Base-by-base conservation (phyloP, 2,329 filamentous ascomycete genomes). In the Aspergillus sp. region DNA sequence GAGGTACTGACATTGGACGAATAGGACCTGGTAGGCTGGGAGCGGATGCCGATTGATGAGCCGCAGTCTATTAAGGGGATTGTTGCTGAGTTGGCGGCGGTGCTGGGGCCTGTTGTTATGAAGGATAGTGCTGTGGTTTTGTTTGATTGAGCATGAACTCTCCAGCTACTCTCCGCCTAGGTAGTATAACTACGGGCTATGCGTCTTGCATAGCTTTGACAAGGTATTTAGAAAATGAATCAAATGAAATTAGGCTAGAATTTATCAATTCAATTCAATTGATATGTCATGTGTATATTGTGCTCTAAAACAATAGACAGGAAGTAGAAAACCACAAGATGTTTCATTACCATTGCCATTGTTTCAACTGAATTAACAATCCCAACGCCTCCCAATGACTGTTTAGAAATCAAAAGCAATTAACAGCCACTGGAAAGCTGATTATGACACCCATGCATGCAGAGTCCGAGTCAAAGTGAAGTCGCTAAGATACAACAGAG, bases 1-100 rank as follows among this genome's bases (percentile, higher is more conserved):
- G 11, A 15, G 34, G 11, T 47, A 55, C 47, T 57, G 11, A 51
- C 45, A 7, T 23, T 48, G 45, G 31, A 41, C 56, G 5, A 19
- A 45, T 59, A 81, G 77, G 80, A 82, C 58, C 72, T 83, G 9
- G 76, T 79, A 38, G 75, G 74, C n/a, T 83, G 81, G 81, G 80
- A 82, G 58, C 65, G 66, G 17, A 78, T 77, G 69, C 69, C 76
- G 30, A 74, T 82, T 28, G 72, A 73, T 30, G 73, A 79, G 41
- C 75, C 80, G 3, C 74, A 78, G 52, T 78, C 80, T 0, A 71
- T 83, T 55, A 83, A 82, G 64, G 79, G 80, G 1, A 81, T 82
- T 43, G 68, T 80, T 31, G 80, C 77, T 7, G 81, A 83, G 61
- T 68, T 83, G 49, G 80, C 80, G 9, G 80, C 81, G 3, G 74